These are phyloP conservation scores for Coriolopsis trogii DNA, from an alignment of 1,284 basidiomycete species.

Conservation along the genomic window DNA sequence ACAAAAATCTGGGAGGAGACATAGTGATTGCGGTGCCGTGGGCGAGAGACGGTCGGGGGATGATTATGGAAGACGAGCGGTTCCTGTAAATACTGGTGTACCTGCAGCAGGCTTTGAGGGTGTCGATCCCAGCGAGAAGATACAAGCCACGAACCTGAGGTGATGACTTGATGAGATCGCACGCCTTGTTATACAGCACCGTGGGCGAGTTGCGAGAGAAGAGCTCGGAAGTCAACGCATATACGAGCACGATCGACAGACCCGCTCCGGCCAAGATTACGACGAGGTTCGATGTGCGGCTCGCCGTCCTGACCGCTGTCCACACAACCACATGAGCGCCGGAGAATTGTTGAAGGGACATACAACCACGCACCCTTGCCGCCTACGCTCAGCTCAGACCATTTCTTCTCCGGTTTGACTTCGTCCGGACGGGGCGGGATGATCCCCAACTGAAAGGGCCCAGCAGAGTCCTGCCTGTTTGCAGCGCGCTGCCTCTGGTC, in stretches of 20 bases:
- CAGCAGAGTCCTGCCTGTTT: constrained; percentile 61
- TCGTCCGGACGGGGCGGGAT: constrained; percentile 55
- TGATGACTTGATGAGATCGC: constrained; percentile 81
- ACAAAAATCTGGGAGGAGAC: constrained; percentile 74
- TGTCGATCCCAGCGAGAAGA: background rate
- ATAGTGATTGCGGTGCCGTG: constrained; percentile 78
- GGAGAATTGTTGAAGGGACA: background rate
- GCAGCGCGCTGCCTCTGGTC: constrained; percentile 55
- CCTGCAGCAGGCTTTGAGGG: constrained; percentile 40
- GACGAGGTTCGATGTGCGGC: constrained; percentile 78
- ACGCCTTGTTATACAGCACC: constrained; percentile 85
- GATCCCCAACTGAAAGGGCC: constrained; percentile 83
- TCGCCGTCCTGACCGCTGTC: constrained; percentile 78
- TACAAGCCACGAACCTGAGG: constrained; percentile 51
- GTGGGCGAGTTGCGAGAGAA: constrained; percentile 94
- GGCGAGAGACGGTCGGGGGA: constrained; percentile 67
- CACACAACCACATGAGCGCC: background rate
- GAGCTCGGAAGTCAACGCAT: constrained; percentile 85
- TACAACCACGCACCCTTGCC: constrained; percentile 72
- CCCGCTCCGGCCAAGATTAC: constrained; percentile 86
- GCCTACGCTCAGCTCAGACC: constrained; percentile 80
- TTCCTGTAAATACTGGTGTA: constrained; percentile 64
- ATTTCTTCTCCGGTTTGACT: constrained; percentile 67
- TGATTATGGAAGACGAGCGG: constrained; percentile 78
- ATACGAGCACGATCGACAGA: constrained; percentile 80